Evolutionary conservation across 2,329 filamentous ascomycete genomes (phyloP).

Genomic region (Phoma sp.): DNA sequence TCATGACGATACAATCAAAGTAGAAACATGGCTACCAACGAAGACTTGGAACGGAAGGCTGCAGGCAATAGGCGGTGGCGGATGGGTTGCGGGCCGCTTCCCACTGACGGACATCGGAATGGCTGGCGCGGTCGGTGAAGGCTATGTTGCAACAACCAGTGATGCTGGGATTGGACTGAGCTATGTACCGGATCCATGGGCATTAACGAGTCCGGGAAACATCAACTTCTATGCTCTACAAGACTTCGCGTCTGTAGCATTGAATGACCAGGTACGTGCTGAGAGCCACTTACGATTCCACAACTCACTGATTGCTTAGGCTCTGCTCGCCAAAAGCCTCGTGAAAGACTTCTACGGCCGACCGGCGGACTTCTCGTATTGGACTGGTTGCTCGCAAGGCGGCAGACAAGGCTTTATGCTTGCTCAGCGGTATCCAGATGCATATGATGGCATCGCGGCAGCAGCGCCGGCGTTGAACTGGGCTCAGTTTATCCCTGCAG

Average conservation of each 20-base stretch:
- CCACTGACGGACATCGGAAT: constrained; percentile 12
- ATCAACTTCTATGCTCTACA: constrained; percentile 30
- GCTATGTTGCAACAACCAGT: constrained; percentile 27
- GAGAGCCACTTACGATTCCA: neutral
- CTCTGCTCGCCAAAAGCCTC: constrained; percentile 22
- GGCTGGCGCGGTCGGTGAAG: constrained; percentile 18
- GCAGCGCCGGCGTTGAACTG: constrained; percentile 50
- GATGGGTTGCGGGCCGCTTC: constrained; percentile 30
- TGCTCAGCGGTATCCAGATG: constrained; percentile 37
- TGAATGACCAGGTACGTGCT: constrained; percentile 41
- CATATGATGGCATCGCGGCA: constrained; percentile 50
- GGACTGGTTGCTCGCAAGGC: constrained; percentile 42
- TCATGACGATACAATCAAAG: constrained; percentile 42
- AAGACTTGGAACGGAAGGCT: constrained; percentile 26
- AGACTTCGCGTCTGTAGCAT: constrained; percentile 38
- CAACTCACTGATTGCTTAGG: neutral
- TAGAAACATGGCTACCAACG: constrained; percentile 43
- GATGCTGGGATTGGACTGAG: constrained; percentile 23
- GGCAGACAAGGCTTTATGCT: constrained; percentile 39
- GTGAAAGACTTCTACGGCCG: constrained; percentile 37
- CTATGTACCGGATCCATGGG: constrained; percentile 6
- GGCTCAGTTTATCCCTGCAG: constrained; percentile 25
- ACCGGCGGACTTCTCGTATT: constrained; percentile 39
- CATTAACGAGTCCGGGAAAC: constrained; percentile 22
- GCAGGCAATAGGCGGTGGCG: constrained; percentile 26